phyloP scores from a whole-genome alignment of 805 yeast species.

The Huiozyma naganishii region DNA sequence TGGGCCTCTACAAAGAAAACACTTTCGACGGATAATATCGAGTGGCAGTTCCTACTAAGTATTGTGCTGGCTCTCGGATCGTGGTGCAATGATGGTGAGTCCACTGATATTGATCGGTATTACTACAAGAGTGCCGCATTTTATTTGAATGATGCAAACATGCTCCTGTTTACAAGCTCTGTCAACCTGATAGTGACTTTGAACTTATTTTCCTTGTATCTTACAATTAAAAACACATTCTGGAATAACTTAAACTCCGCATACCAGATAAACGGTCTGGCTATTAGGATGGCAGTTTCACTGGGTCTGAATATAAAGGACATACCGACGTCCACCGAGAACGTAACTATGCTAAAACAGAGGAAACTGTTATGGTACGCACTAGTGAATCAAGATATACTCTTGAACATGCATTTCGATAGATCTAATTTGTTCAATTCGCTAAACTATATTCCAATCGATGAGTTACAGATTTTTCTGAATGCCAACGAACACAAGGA shows the following conservation, averaged over 20 bases:
- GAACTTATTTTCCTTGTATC: slow-evolving; percentile 46
- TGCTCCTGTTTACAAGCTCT: slow-evolving; percentile 33
- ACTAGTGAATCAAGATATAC: slow-evolving; percentile 49
- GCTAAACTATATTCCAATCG: background rate
- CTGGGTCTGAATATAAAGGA: slow-evolving; percentile 35
- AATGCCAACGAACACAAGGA: background rate
- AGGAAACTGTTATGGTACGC: slow-evolving; percentile 64
- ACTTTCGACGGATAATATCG: slow-evolving; percentile 14
- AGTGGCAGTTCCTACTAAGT: slow-evolving; percentile 44
- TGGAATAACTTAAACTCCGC: slow-evolving; percentile 28
- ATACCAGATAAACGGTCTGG: slow-evolving; percentile 57
- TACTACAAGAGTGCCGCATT: slow-evolving; percentile 46
- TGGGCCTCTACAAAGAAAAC: background rate
- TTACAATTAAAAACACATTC: slow-evolving; percentile 54
- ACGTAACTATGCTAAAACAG: slow-evolving; percentile 22
- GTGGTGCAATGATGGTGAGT: slow-evolving; percentile 52
- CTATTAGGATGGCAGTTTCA: slow-evolving; percentile 56
- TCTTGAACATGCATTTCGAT: slow-evolving; percentile 36
- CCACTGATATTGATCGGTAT: slow-evolving; percentile 37
- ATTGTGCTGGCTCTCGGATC: slow-evolving; percentile 58
- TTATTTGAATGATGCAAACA: slow-evolving; percentile 17
- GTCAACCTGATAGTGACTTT: slow-evolving; percentile 43
- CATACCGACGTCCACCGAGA: background rate
- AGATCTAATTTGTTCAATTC: slow-evolving; percentile 4
- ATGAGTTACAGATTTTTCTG: background rate